These are phyloP conservation scores for Kodamaea sp. DNA, from an alignment of 1,139 yeast genomes.

Conservation along the genomic window DNA sequence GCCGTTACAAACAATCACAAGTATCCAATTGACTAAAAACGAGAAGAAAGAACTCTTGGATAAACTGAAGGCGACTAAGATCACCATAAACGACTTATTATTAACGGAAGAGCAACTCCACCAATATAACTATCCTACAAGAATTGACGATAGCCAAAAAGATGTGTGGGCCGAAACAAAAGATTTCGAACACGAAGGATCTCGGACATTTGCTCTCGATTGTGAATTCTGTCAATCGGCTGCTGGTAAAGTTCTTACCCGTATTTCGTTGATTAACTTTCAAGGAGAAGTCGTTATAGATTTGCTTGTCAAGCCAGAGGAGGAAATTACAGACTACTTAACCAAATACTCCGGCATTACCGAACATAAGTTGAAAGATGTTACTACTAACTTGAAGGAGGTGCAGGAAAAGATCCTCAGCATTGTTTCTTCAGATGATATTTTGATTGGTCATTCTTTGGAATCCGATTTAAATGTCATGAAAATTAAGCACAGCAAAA, in stretches of 20 bases:
- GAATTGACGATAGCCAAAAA: slow-evolving; percentile 26
- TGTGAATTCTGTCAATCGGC: slow-evolving; percentile 87
- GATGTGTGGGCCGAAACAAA: slow-evolving; percentile 62
- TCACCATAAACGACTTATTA: slow-evolving; percentile 56
- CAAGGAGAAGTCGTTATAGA: slow-evolving; percentile 64
- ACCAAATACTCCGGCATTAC: slow-evolving; percentile 90
- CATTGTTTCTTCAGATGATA: slow-evolving; percentile 51
- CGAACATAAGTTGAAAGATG: slow-evolving; percentile 58
- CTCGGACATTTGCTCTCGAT: slow-evolving; percentile 76
- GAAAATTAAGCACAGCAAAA: slow-evolving; percentile 58
- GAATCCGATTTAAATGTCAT: slow-evolving; percentile 67
- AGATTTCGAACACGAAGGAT: slow-evolving; percentile 51
- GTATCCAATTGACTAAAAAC: slow-evolving; percentile 53
- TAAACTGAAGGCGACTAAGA: slow-evolving; percentile 34
- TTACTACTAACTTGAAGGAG: slow-evolving; percentile 65
- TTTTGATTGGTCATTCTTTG: slow-evolving; percentile 71
- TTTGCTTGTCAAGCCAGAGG: slow-evolving; percentile 73
- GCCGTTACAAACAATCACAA: slow-evolving; percentile 55
- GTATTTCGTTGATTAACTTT: slow-evolving; percentile 74
- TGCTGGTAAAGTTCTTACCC: slow-evolving; percentile 65
- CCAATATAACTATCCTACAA: slow-evolving; percentile 62
- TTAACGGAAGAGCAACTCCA: slow-evolving; percentile 47
- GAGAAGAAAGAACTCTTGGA: slow-evolving; percentile 47
- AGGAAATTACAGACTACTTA: slow-evolving; percentile 72
- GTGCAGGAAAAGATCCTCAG: slow-evolving; percentile 58